A percentile compares a stretch with the other conserved stretches of the same genome.
These are phyloP conservation scores for Herpetomonas samuelpessoai DNA, from an alignment of 208 protist genomes.

Conservation along the genomic window DNA sequence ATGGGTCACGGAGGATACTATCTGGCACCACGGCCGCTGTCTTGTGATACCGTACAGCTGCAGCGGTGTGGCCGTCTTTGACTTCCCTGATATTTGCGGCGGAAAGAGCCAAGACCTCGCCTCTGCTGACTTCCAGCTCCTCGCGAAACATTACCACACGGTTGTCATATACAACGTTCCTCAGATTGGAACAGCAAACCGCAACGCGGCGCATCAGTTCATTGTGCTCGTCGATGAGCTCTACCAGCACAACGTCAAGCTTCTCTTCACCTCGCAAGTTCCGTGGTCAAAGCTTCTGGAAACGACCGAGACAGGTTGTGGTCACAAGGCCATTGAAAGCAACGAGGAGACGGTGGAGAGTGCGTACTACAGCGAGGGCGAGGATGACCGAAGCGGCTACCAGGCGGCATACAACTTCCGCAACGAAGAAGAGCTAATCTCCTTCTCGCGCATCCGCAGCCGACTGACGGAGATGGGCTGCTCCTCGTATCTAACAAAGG, in stretches of 20 bases:
- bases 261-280: conserved; percentile 73
- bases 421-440: conserved; percentile 78
- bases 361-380: conserved; percentile 71
- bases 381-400: conserved; percentile 79
- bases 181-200: conserved; percentile 47
- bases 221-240: conserved; percentile 86
- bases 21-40: conserved; percentile 69
- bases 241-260: conserved; percentile 89
- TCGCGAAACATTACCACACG: conserved; percentile 74
- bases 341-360: neutral
- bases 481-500: conserved; percentile 53
- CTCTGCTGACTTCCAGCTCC: conserved; percentile 69
- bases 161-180: conserved; percentile 82
- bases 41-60: conserved; percentile 66
- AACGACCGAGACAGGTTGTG: conserved; percentile 1
- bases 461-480: conserved; percentile 81
- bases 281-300: conserved; percentile 67
- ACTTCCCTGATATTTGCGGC: conserved; percentile 79
- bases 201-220: conserved; percentile 81
- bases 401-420: conserved; percentile 51
- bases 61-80: conserved; percentile 71
- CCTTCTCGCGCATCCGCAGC: conserved; percentile 69
- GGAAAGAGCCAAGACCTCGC: conserved; percentile 28
- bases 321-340: neutral
- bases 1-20: conserved; percentile 44